phyloP scores from a whole-genome alignment of 1,284 basidiomycete species.

The Ustilago trichophora region DNA sequence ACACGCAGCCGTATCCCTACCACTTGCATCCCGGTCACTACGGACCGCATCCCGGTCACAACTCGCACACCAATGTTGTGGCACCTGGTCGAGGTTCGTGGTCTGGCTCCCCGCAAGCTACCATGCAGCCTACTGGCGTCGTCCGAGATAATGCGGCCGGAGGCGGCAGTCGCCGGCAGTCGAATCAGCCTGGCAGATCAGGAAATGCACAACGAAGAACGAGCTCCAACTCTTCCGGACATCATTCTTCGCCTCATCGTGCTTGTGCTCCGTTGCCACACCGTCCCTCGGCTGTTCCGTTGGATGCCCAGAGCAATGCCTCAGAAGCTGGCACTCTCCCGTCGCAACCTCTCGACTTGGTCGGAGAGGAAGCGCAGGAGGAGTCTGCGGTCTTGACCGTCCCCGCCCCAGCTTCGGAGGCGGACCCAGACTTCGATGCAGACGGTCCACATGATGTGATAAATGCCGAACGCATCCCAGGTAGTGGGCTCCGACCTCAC shows the following conservation, averaged over 20 bases:
- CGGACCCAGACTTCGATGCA: conserved; percentile 1
- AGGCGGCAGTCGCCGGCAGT: conserved; percentile 15
- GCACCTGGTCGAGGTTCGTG: conserved; percentile 7
- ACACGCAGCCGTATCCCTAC: conserved; percentile 13
- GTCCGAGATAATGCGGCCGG: conserved; percentile 4
- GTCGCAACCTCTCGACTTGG: conserved; percentile 1
- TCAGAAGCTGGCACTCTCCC: background rate
- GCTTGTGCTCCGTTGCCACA: conserved; percentile 8
- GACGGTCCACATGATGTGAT: conserved; percentile 17
- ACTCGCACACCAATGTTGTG: conserved; percentile 5
- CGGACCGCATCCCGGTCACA: no score
- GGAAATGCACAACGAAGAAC: conserved; percentile 5
- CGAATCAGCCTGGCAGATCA: conserved; percentile 17
- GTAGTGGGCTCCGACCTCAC: conserved; percentile 36
- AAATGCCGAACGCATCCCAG: conserved; percentile 27
- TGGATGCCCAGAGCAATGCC: background rate
- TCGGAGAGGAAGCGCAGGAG: background rate
- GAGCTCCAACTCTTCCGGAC: conserved; percentile 29
- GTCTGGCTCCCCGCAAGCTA: conserved; percentile 3
- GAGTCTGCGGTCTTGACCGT: background rate
- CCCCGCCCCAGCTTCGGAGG: background rate
- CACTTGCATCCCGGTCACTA: conserved; percentile 15
- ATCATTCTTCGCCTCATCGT: conserved; percentile 14
- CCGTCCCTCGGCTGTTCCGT: conserved; percentile 4
- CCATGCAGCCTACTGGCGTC: background rate